Evolutionary conservation across 805 yeast species (phyloP).

Genomic region (Phaffomyces thermotolerans): DNA sequence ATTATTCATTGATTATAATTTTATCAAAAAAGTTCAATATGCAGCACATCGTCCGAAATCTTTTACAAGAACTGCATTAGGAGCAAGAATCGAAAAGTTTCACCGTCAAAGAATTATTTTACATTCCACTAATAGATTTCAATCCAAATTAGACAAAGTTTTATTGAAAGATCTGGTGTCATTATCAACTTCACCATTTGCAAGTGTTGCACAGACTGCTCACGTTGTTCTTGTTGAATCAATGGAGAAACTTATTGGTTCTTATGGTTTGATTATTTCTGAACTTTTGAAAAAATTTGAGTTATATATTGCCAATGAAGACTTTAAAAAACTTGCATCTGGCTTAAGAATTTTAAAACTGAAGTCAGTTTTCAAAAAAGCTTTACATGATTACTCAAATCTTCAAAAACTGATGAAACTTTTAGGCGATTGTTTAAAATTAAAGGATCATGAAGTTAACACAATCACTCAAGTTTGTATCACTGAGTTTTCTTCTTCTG

Average conservation of each 20-base stretch:
- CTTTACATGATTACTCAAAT: slow-evolving; percentile 51
- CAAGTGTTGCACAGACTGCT: slow-evolving; percentile 63
- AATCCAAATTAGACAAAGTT: slow-evolving; percentile 54
- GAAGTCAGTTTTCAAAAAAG: slow-evolving; percentile 48
- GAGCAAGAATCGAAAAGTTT: slow-evolving; percentile 61
- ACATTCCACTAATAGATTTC: slow-evolving; percentile 66
- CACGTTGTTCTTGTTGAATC: slow-evolving; percentile 60
- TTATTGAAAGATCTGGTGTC: slow-evolving; percentile 60
- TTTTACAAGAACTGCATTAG: slow-evolving; percentile 72
- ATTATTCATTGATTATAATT: slow-evolving; percentile 45
- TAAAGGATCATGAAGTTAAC: slow-evolving; percentile 51
- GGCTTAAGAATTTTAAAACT: slow-evolving; percentile 52
- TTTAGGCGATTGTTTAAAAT: slow-evolving; percentile 45
- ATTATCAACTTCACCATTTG: slow-evolving; percentile 61
- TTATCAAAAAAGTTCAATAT: slow-evolving; percentile 52
- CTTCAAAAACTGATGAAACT: slow-evolving; percentile 40
- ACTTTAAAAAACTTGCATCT: slow-evolving; percentile 53
- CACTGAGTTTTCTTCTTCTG: slow-evolving; percentile 29
- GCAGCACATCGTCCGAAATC: slow-evolving; percentile 59
- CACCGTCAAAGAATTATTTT: slow-evolving; percentile 69
- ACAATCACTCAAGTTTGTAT: slow-evolving; percentile 47
- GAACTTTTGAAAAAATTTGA: slow-evolving; percentile 42
- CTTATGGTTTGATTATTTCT: slow-evolving; percentile 49
- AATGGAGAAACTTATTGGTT: slow-evolving; percentile 61
- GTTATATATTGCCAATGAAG: slow-evolving; percentile 40